phyloP scores from a whole-genome alignment of 176 grass and related monocot genomes.

The Avena eriantha region DNA sequence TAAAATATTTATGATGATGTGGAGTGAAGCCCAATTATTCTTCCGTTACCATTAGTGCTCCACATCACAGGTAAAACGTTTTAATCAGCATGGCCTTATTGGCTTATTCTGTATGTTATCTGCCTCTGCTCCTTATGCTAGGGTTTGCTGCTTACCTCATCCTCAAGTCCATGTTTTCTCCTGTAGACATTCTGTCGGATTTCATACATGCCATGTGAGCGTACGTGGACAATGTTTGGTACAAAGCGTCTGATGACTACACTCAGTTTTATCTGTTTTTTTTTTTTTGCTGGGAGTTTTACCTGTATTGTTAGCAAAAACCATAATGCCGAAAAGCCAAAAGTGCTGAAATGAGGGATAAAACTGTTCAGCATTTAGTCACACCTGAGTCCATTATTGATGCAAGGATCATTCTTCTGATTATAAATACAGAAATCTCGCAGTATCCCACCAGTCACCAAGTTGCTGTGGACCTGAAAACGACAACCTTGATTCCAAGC shows the following conservation, averaged over 20 bases:
- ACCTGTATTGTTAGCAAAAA: neutral
- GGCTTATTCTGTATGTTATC: neutral
- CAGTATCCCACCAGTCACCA: neutral
- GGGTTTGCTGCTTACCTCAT: neutral
- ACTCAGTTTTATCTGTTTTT: neutral
- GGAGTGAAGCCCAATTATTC: neutral
- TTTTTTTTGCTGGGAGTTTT: no score
- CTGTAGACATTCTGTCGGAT: neutral
- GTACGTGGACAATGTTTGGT: neutral
- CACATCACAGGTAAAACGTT: neutral
- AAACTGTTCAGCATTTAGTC: neutral
- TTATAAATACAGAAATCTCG: neutral
- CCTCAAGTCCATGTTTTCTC: neutral
- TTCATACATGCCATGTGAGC: neutral
- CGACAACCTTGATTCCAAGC: neutral
- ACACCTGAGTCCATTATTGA: neutral
- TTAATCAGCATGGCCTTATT: neutral
- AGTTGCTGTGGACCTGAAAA: slow-evolving; percentile 19
- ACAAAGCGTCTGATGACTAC: neutral
- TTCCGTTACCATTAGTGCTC: neutral
- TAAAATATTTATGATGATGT: neutral
- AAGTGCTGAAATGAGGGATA: slow-evolving; percentile 22
- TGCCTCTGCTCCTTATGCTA: neutral
- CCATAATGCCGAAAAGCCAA: neutral
- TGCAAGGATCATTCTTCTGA: neutral